Conservation (phyloP, 441 rosid species). For the Adansonia rubrostipa region DNA sequence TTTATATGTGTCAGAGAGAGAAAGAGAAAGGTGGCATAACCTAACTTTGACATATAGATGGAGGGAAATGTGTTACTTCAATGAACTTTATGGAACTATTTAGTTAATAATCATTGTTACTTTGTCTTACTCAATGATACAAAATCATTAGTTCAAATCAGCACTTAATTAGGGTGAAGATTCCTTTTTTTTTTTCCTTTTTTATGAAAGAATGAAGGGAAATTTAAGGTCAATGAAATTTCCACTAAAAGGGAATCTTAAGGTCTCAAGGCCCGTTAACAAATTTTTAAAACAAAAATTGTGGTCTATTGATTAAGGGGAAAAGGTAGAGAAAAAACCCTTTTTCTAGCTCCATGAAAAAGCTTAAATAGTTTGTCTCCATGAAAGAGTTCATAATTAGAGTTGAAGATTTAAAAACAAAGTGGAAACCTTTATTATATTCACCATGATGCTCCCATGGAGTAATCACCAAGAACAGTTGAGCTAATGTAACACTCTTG, state of each 20-base stretch:
- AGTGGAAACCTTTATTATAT: constrained; percentile 1
- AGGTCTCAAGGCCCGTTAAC: constrained; percentile 17
- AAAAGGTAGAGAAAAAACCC: constrained; percentile 24
- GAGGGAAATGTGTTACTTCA: constrained; percentile 23
- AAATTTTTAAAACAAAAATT: constrained; percentile 1
- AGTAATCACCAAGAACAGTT: background rate
- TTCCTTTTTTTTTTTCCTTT: constrained; percentile 10
- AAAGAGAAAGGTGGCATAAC: constrained; percentile 8
- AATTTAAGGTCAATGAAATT: constrained; percentile 32
- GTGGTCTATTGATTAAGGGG: constrained; percentile 17
- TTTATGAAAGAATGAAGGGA: constrained; percentile 25
- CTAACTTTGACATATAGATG: constrained; percentile 18
- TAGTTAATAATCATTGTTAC: constrained; percentile 31
- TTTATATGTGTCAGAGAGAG: background rate
- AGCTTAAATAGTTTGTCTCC: constrained; percentile 38
- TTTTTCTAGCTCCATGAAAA: constrained; percentile 33
- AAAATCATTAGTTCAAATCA: constrained; percentile 35
- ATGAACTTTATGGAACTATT: constrained; percentile 30
- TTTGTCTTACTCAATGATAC: constrained; percentile 35
- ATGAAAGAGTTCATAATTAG: constrained; percentile 33
- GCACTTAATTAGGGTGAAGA: constrained; percentile 39
- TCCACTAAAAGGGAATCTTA: constrained; percentile 34
- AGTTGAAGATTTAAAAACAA: constrained; percentile 27
- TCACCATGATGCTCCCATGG: constrained; percentile 16
- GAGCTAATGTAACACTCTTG: background rate